Percentiles rank a stretch among this genome's conserved stretches.
These are phyloP conservation scores for Aspergillus sp. DNA, from an alignment of 2,329 filamentous ascomycete species.

Conservation along the genomic window DNA sequence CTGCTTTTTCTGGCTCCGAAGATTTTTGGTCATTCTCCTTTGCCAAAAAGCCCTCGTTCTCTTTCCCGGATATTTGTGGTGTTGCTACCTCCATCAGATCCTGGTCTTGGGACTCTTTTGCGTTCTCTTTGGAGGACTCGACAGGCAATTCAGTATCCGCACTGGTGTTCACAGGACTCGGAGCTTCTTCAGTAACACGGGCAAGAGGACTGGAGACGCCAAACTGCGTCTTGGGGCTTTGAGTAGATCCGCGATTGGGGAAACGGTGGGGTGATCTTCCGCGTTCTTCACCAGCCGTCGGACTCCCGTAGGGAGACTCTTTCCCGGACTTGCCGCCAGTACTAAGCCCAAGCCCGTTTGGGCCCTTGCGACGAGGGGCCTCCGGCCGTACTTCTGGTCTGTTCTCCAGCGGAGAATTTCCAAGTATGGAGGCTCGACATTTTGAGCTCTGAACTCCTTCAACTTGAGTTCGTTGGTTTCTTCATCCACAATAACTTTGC, in stretches of 20 bases:
- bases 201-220: conserved; percentile 43
- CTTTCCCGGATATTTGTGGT: conserved; percentile 30
- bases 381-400: conserved; percentile 85
- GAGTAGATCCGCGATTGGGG: conserved; percentile 35
- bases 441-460: conserved; percentile 81
- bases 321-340: conserved; percentile 43
- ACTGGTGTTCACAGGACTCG: conserved; percentile 28
- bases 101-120: conserved; percentile 26
- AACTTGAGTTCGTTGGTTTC: conserved; percentile 88
- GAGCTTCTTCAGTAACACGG: conserved; percentile 42
- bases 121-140: conserved; percentile 23
- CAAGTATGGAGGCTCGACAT: conserved; percentile 88
- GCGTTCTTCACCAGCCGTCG: conserved; percentile 41
- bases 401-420: conserved; percentile 92
- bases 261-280: conserved; percentile 47
- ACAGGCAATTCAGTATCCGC: conserved; percentile 30
- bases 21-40: conserved; percentile 16
- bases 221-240: conserved; percentile 41
- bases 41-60: conserved; percentile 22
- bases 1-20: conserved; percentile 24
- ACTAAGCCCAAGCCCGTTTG: conserved; percentile 50
- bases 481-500: conserved; percentile 89
- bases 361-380: conserved; percentile 46
- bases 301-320: conserved; percentile 51
- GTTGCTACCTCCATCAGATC: conserved; percentile 39